Evolutionary conservation across 768 basidiomycete species (phyloP), one percentile per base, ranked within the genome.

Genomic region (Harrya chromipes): DNA sequence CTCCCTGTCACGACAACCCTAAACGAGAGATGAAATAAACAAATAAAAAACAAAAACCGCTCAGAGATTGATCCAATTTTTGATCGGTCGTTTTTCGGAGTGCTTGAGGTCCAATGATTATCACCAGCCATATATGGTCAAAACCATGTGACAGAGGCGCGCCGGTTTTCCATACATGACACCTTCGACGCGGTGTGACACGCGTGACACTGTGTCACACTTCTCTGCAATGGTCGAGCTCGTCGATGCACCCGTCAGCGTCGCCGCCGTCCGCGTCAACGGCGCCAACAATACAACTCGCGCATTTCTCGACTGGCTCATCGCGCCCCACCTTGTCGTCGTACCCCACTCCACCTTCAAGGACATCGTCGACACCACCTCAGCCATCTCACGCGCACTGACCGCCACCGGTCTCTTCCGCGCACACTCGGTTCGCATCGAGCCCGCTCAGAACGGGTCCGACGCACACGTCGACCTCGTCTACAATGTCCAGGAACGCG

Each of bases 251-350:
- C 84, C 84, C 0, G 68, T 90, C 42, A 75, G 77, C 34, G 76
- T 99, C 42, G 80, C 84, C 13, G 75, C 88, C 2, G 84, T 99
- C 16, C 87, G 87, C 52, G 78, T 98, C 13, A 81, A 88, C 56
- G 93, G 93, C 47, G 84, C 90, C 2, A 66, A 70, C 4, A 68
- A 76, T 24, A 97, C 94, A 0, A 80, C 94, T 14, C 71, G 79
- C 26, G 81, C 87, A 0, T 97, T 97, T 72, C 80, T 99, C 29
- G 77, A 72, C n/a, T 85, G 78, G 45, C 72, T 97, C 55, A 77
- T 97, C 46, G 72, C 80, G 8, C 93, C 94, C 0, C 76, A 79
- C 65, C 67, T 89, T 44, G 58, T 3, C 33, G 9, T 26, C n/a
- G 27, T 4, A 0, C 46, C 56, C 0, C 54, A 53, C 23, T 49